Evolutionary conservation across 2,329 filamentous ascomycete species (phyloP).

Genomic region (Penicillium sp.): DNA sequence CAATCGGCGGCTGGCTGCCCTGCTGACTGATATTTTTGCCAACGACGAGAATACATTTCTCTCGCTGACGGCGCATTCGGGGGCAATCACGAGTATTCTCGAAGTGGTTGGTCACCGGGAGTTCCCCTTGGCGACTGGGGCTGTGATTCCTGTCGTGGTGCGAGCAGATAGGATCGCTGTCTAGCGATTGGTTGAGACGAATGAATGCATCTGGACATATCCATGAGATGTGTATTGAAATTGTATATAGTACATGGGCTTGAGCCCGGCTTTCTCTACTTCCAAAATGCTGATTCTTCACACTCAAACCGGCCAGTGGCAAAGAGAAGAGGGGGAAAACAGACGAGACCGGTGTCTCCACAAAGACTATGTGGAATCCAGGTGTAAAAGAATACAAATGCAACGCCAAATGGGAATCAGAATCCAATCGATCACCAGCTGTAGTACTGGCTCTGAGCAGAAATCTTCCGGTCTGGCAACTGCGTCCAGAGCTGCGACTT

Average conservation of each 20-base stretch:
- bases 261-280: slow-evolving; percentile 7
- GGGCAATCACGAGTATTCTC: slow-evolving; percentile 56
- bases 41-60: slow-evolving; percentile 49
- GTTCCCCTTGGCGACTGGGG: slow-evolving; percentile 51
- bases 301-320: slow-evolving; percentile 1
- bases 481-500: slow-evolving; percentile 81
- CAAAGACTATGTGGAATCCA: slow-evolving; percentile 13
- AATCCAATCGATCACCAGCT: slow-evolving; percentile 64
- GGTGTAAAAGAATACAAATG: slow-evolving; percentile 30
- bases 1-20: slow-evolving; percentile 44
- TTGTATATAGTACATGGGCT: slow-evolving; percentile 24
- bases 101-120: slow-evolving; percentile 45
- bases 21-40: slow-evolving; percentile 55
- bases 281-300: slow-evolving; percentile 12
- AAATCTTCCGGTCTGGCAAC: slow-evolving; percentile 79
- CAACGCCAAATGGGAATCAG: slow-evolving; percentile 25
- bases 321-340: not conserved
- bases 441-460: slow-evolving; percentile 83
- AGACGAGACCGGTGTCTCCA: slow-evolving; percentile 5
- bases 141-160: slow-evolving; percentile 52
- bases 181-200: not conserved
- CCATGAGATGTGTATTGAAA: slow-evolving; percentile 9
- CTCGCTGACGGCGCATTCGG: slow-evolving; percentile 58
- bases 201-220: slow-evolving; percentile 18
- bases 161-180: slow-evolving; percentile 38